Base-by-base conservation (phyloP, 768 basidiomycete species). In the Rubroboletus pulcherrimus region DNA sequence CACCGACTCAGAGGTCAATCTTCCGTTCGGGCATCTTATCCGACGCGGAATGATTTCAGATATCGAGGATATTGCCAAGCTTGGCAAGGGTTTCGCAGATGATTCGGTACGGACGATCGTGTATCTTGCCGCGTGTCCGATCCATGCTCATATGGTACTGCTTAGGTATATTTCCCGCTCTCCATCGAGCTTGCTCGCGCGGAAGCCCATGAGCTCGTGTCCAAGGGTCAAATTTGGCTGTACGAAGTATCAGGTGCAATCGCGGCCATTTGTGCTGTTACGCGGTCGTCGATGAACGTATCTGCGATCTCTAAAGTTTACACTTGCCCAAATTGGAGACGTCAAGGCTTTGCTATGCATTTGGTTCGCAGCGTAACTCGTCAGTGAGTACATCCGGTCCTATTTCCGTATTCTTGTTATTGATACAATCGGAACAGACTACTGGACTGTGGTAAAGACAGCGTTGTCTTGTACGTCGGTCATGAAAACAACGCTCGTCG, bases 271-370 rank as follows among this genome's bases (percentile, higher is more conserved):
- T 82, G 81, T 44, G 82, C 82, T 15, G 81, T 78, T 21, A 79
- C 82, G n/a, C 77, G 82, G n/a, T 73, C 73, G 49, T 79, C 78
- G 12, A 65, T 73, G 53, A 71, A 69, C 11, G 78, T 82, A 24
- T 76, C 79, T 14, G 81, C 79, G 3, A 81, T 84, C 59, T 81
- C 82, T 8, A 84, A 84, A 65, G 82, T 83, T 1, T 81, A 78
- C 63, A 84, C 82, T 19, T 73, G 75, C 33, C 72, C 74, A 0
- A 61, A 63, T 26, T 81, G 74, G 73, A 67, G 81, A 53, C 69
- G 76, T 12, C 66, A 64, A 34, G 78, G 83, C 7, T 78, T 77
- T 62, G 83, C 82, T 15, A 79, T 81, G 64, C 72, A 73, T 43
- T 66, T 84, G 37, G 83, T 84, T 15, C 72, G 76, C 26, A 66